phyloP scores from a whole-genome alignment of 768 basidiomycete genomes.

The Hericium alpestre region DNA sequence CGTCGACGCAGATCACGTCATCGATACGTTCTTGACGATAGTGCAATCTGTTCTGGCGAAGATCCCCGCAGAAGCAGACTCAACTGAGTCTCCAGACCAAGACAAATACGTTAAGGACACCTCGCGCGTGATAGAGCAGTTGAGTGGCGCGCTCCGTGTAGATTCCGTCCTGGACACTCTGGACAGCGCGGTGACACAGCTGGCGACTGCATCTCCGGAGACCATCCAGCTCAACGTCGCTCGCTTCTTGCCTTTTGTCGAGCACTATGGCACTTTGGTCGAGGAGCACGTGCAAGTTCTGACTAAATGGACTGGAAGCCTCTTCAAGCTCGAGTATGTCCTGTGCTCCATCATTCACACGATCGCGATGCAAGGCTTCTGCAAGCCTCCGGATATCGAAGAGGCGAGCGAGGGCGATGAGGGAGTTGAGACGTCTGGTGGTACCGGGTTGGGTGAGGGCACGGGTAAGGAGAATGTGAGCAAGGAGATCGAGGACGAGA shows the following conservation, averaged over 20 bases:
- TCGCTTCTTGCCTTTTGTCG: conserved; percentile 66
- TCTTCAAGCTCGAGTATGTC: conserved; percentile 79
- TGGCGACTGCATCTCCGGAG: conserved; percentile 26
- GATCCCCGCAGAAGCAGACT: conserved; percentile 21
- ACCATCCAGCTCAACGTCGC: conserved; percentile 26
- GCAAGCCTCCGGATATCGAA: conserved; percentile 70
- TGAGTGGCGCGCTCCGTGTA: conserved; percentile 41
- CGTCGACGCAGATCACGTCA: conserved; percentile 29
- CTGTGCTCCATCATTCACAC: conserved; percentile 64
- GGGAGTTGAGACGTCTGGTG: conserved; percentile 43
- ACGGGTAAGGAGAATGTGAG: conserved; percentile 79
- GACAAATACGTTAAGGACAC: conserved; percentile 47
- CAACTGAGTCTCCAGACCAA: conserved; percentile 20
- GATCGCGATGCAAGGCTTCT: conserved; percentile 82
- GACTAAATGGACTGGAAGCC: conserved; percentile 56
- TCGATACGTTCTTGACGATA: conserved; percentile 54
- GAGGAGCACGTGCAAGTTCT: conserved; percentile 46
- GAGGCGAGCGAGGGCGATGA: conserved; percentile 39
- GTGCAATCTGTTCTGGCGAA: conserved; percentile 49
- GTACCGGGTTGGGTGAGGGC: conserved; percentile 85
- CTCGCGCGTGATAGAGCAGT: conserved; percentile 30
- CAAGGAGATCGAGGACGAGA: conserved; percentile 92
- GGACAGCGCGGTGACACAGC: conserved; percentile 24
- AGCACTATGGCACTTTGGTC: conserved; percentile 47
- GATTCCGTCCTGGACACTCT: conserved; percentile 32